Evolutionary conservation across 331 rosid genomes (phyloP).

Genomic region (Stylosanthes scabra): DNA sequence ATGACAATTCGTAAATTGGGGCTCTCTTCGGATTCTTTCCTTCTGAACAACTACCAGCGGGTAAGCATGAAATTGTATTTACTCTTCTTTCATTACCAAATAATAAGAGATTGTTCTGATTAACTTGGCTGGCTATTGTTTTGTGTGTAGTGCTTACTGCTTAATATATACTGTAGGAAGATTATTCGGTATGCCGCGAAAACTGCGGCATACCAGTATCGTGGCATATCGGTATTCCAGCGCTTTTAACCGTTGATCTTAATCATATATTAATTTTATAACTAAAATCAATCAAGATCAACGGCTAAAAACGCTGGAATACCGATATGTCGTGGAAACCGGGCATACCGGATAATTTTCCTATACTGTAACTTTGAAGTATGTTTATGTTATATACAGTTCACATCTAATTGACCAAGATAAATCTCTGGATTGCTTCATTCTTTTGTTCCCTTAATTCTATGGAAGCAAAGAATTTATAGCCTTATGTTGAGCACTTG

Average conservation of each 20-base stretch:
- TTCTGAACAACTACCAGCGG: not conserved
- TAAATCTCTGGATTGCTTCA: not conserved
- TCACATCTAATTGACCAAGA: not conserved
- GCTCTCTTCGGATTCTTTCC: slow-evolving; percentile 1
- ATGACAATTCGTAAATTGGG: not conserved
- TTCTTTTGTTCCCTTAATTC: not conserved
- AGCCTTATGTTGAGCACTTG: not conserved
- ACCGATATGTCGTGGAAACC: too few species aligned
- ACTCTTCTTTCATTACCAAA: slow-evolving; percentile 9
- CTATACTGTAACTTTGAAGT: slow-evolving; percentile 26
- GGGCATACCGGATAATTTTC: too few species aligned
- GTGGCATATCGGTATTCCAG: too few species aligned
- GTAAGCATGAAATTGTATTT: slow-evolving; percentile 5
- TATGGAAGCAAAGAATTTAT: not conserved
- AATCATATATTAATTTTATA: too few species aligned
- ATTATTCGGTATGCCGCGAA: too few species aligned
- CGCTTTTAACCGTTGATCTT: too few species aligned
- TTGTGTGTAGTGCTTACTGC: too few species aligned
- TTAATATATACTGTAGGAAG: not conserved
- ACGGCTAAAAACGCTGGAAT: too few species aligned
- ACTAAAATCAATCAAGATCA: too few species aligned
- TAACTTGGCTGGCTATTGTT: not conserved
- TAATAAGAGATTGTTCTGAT: not conserved
- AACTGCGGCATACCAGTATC: too few species aligned
- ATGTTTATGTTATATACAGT: not conserved